Base-by-base conservation (phyloP, 768 basidiomycete species). In the Phylloporus rhodoxanthus region DNA sequence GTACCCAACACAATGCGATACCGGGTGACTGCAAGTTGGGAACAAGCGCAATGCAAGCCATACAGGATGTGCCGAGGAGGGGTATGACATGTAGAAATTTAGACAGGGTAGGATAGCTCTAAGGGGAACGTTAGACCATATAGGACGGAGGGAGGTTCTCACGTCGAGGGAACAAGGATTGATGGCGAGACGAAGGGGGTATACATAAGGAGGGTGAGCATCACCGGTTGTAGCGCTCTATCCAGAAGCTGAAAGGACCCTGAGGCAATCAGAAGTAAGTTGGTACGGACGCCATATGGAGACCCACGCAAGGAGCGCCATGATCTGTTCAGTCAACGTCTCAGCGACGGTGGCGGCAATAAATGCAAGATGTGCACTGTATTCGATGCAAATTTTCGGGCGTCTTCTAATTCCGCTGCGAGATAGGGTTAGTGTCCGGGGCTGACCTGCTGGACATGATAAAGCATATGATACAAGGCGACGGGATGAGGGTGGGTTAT, bases 141-240 rank as follows among this genome's bases (percentile, higher is more conserved):
- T 10, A 2, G 13, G 36, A 20, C 1, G 6, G 13, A 23, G 14
- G 11, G 13, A 39, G 9, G 36, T 19, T 0, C 32, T 34, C 45
- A 58, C 63, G 0, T 39, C 46, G 36, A 58, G 23, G 34, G 47
- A 53, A 26, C 51, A 50, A 10, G 43, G 11, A 19, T 50, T 45
- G 33, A 41, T 38, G 11, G 53, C 48, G 21, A 61, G 33, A n/a
- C 50, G 48, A 33, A 65, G 56, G 20, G 40, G 8, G 61, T 65
- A n/a, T 62, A 66, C 2, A 61, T 43, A 13, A 63, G 51, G 14
- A 65, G 54, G 0, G 53, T 42, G 10, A 65, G 48, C 0, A 52
- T 48, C 7, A 46, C 41, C 2, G 46, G 49, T 8, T 14, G 38
- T 20, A 61, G 40, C 5, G 11, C 23, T 10, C 30, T 47, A 9